Percentiles rank a stretch among this genome's conserved stretches.
Conservation (phyloP, 1,139 yeast genomes). For the Taphrina betulina region DNA sequence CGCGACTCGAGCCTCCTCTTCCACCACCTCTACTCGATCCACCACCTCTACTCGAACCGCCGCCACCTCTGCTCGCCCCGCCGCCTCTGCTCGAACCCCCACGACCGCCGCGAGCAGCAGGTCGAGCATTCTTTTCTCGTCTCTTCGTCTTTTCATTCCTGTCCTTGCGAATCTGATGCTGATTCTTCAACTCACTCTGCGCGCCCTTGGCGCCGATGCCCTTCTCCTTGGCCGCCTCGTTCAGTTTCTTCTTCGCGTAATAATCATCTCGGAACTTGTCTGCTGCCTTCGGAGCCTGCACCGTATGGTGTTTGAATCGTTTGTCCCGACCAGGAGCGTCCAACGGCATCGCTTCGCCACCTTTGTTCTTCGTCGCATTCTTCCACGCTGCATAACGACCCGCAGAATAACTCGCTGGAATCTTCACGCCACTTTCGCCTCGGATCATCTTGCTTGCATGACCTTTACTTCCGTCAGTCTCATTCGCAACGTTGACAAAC, state of each 20-base stretch:
- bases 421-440: conserved; percentile 90
- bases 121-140: conserved; percentile 84
- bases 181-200: conserved; percentile 61
- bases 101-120: conserved; percentile 42
- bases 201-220: conserved; percentile 52
- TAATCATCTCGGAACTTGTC: conserved; percentile 88
- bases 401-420: conserved; percentile 88
- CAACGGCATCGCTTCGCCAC: conserved; percentile 39
- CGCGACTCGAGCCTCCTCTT: neutral
- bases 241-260: conserved; percentile 77
- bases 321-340: conserved; percentile 42
- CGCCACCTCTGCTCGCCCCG: neutral
- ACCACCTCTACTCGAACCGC: conserved; percentile 14
- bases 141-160: conserved; percentile 69
- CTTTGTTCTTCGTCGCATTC: conserved; percentile 51
- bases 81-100: conserved; percentile 17
- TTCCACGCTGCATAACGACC: conserved; percentile 58
- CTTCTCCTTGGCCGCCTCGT: conserved; percentile 71
- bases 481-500: conserved; percentile 37
- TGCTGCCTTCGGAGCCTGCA: conserved; percentile 81
- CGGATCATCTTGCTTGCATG: conserved; percentile 64
- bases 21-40: conserved; percentile 1
- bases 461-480: conserved; percentile 37
- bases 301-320: conserved; percentile 56
- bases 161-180: conserved; percentile 75